These are phyloP conservation scores for Brassica hybrid DNA, from an alignment of 441 rosid genomes.

Conservation along the genomic window DNA sequence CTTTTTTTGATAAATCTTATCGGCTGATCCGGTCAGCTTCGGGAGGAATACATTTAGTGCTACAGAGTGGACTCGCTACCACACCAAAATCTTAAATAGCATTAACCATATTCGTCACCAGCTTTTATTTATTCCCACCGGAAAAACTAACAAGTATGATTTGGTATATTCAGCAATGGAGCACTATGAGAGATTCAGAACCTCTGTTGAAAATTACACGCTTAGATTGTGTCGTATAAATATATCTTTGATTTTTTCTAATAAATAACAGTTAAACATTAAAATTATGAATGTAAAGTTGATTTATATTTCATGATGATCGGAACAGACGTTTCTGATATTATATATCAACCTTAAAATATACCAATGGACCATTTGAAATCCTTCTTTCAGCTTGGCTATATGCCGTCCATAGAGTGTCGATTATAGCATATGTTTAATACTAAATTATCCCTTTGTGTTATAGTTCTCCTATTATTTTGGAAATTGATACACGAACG, in stretches of 20 bases:
- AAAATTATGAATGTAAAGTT: neutral
- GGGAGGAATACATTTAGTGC: no score
- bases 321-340: constrained; percentile 31
- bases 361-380: constrained; percentile 5
- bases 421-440: constrained; percentile 3
- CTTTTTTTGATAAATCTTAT: no score
- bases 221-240: constrained; percentile 24
- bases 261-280: constrained; percentile 5
- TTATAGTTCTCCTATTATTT: neutral
- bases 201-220: constrained; percentile 29
- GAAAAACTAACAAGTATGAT: constrained; percentile 6
- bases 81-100: neutral
- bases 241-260: constrained; percentile 12
- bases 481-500: constrained; percentile 16
- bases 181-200: constrained; percentile 37
- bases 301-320: constrained; percentile 8
- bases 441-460: neutral
- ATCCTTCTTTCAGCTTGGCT: constrained; percentile 13
- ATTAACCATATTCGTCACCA: constrained; percentile 1
- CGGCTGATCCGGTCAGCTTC: no score
- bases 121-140: neutral
- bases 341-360: constrained; percentile 24
- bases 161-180: constrained; percentile 40
- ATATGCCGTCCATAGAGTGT: constrained; percentile 17
- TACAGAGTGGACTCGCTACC: no score